Base-by-base conservation (phyloP, 2,329 filamentous ascomycete species). In the Talaromyces atroroseus region DNA sequence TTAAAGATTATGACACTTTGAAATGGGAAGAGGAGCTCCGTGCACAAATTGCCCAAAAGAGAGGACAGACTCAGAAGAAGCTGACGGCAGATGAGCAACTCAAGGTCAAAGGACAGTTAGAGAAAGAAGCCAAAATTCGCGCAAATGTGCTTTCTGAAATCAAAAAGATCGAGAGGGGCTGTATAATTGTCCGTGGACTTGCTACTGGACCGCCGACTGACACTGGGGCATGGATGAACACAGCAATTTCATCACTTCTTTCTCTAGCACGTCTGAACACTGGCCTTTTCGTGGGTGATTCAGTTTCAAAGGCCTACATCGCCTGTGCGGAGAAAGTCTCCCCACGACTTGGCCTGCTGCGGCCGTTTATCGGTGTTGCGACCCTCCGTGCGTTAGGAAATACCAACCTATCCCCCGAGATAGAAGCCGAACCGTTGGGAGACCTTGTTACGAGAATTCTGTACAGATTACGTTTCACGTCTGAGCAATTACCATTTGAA, bases 21-120 rank as follows among this genome's bases (percentile, higher is more conserved):
- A 96, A 96, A 72, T 99, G 95, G 94, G 94, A 99, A 72, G 88
- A 92, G 69, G 94, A 99, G 61, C 80, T 99, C 7, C 82, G 92
- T 57, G 81, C 84, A 40, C 90, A 96, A 65, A 75, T 99, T 42
- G 91, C 92, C n/a, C 82, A 89, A 68, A 99, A 97, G 78, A 96
- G 92, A 71, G 92, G 92, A 1, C 71, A 75, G 47, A 84, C 89
- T 59, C 85, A 90, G 64, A 92, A 91, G 76, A 99, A 96, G 74
- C 83, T 97, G 10, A 94, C 90, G 0, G 75, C 89, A 0, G 94
- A 97, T 36, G 92, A 99, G 66, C 87, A 87, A 62, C 83, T 87
- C 29, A 97, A 96, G 72, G 89, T 97, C 57, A 92, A 94, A 52
- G 87, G 89, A 6, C 94, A 99, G 66, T 77, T 97, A 24, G 87